Percentiles rank a stretch among this genome's conserved stretches.
phyloP scores from a whole-genome alignment of 108 stramenopile species.

The Fistulifera pelliculosa region DNA sequence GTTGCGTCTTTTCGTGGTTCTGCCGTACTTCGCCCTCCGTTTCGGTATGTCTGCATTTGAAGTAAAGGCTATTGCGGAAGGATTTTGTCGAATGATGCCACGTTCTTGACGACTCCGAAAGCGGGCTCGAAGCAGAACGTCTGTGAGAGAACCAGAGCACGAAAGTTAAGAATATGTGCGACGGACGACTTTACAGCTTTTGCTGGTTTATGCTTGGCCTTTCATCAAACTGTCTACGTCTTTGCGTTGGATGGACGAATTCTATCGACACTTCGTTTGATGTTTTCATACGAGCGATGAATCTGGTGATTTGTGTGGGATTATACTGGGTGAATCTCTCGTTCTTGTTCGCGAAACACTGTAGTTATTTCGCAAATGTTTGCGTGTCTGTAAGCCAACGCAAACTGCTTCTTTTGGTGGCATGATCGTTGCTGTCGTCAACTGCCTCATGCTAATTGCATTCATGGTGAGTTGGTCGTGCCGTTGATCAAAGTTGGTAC shows the following conservation, averaged over 20 bases:
- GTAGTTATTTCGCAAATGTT: no score
- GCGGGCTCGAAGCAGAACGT: conserved; percentile 3
- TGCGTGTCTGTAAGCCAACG: no score
- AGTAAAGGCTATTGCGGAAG: conserved; percentile 7
- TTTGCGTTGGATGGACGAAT: not conserved
- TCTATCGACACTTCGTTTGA: not conserved
- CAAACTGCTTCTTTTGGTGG: no score
- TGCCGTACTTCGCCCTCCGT: not conserved
- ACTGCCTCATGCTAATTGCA: no score
- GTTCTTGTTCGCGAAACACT: no score
- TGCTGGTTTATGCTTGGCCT: not conserved
- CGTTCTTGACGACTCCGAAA: conserved; percentile 17
- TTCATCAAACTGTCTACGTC: not conserved
- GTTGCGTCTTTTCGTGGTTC: conserved; percentile 5
- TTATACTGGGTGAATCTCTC: not conserved
- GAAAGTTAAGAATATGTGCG: not conserved
- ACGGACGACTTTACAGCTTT: not conserved
- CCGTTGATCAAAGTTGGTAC: no score
- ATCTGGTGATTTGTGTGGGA: not conserved
- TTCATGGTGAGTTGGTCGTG: no score
- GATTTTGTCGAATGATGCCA: conserved; percentile 22
- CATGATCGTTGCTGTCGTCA: no score
- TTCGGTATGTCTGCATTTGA: conserved; percentile 15
- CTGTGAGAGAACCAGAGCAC: not conserved
- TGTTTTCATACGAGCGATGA: not conserved